Base-by-base conservation (phyloP, 768 basidiomycete species). In the Collybiopsis confluens region DNA sequence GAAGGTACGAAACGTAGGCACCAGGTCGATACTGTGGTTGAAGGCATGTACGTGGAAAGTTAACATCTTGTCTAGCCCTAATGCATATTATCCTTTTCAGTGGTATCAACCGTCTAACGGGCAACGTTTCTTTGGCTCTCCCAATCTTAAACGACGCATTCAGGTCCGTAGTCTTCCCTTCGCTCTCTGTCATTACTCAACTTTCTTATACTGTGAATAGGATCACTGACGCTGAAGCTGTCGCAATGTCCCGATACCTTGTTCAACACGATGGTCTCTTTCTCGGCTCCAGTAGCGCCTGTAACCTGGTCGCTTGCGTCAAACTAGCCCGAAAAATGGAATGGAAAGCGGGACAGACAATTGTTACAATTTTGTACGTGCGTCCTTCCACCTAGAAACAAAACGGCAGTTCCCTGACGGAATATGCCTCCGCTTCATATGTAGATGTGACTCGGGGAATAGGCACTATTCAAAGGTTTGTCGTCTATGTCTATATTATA, bases 11-110 rank as follows among this genome's bases (percentile, higher is more conserved):
- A 91, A 63, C 71, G 97, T 61, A 75, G 96, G 54, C 91, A 96
- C 65, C 94, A 96, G 68, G 92, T 98, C 13, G 96, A 98, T 63
- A 96, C 94, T 0, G 84, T 97, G 16, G 92, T 97, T n/a, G 91
- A 92, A 70, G 90, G 91, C 55, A 92, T 93, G 88, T 89, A 21
- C 52, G 74, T 67, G 9, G 10, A 18, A 60, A 38, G 70, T 67
- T 30, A 15, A 16, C 53, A 38, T 33, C 11, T 18, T 26, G 23
- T 48, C 52, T 20, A 20, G 27, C 27, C 42, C 28, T 47, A 30
- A 58, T 30, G 33, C 42, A 23, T 35, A 24, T 35, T 18, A n/a
- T 27, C 28, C 33, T 20, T 27, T 51, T 36, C 54, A 96, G 94
- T 42, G 95, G 94, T 15, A 90, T 98, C 71, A 98, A 98, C 69